Base-by-base conservation (phyloP, 1,284 basidiomycete species). In the Apiotrichum veenhuisii region DNA sequence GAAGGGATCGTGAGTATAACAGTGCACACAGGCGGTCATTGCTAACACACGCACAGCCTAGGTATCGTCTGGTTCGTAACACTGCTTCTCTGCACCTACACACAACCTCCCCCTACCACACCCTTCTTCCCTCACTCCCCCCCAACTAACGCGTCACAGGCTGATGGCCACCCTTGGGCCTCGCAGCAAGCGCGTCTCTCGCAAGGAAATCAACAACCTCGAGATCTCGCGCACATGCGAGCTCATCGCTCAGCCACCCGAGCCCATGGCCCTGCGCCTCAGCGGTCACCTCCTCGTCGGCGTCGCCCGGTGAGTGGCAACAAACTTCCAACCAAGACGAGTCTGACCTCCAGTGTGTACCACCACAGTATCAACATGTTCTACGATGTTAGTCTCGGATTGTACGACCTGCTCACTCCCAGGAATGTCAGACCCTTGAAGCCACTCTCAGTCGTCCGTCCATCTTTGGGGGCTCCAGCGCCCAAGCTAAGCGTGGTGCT, bases 241-340 rank as follows among this genome's bases (percentile, higher is more conserved):
- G 43, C 81, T 91, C 45, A 91, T 94, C 54, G 82, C 84, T 34
- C 80, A 87, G 64, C 91, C 90, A 9, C 77, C 81, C n/a, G 91
- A 93, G 65, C 90, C 91, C 38, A 80, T 94, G 42, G 89, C 90
- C 1, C 78, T 94, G 53, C 81, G 90, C 46, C 78, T 93, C 54
- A 91, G 89, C 14, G 90, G 89, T 58, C 89, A 89, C 69, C 76
- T 94, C 36, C 85, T 94, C 80, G 85, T 92, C 54, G 91, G 90
- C 8, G 90, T 88, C 22, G 87, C 86, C 23, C 84, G 91, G 90
- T 91, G 71, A 62, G 82, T 43, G n/a, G 12, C 1, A 15, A 30
- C 12, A 5, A 18, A 17, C n/a, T n/a, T n/a, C n/a, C n/a, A 12
- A 18, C 30, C 5, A 26, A 34, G 2, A 23, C 55, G 45, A 14